Evolutionary conservation across 495 filamentous ascomycete genomes (phyloP), one percentile per base, ranked within the genome.

Genomic region (Penicillium pulvis): DNA sequence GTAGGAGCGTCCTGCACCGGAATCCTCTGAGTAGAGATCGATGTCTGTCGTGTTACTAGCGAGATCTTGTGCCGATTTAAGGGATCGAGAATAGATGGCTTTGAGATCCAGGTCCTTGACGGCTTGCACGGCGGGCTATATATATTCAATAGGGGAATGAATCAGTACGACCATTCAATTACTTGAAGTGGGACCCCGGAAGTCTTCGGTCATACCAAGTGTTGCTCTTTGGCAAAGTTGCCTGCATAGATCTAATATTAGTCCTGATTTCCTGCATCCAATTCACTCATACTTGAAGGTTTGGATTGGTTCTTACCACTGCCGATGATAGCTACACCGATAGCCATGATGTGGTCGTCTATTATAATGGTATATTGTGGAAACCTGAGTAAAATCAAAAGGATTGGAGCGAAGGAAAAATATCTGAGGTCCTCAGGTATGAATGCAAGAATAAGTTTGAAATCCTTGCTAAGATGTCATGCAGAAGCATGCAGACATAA

Each of bases 321-420:
- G 28, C 87, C 87, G 42, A 90, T 80, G n/a, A 90, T 81, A 14
- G 87, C 87, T 23, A 90, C 75, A 30, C 86, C 85, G 53, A 84
- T 64, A 19, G 68, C 12, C 73, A 77, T 33, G 17, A 11, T 24
- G 19, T 24, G 19, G 8, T 36, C 33, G 28, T 28, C 28, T 28
- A 6, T 11, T 35, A 10, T 35, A 2, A 11, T 10, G 9, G 9
- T 10, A 3, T 11, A 12, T 35, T 35, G 33, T 3, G 50, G 19
- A 19, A 36, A 39, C 2, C n/a, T 41, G 39, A 24, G 2, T 41
- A 16, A 41, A 6, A 12, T 4, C 14, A 6, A 3, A n/a, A 17
- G 16, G 39, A 41, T 23, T 23, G 20, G 1, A 6, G 7, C 4
- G 39, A 41, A 3, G n/a, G 4, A 12, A 17, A 14, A 5, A 41